Conservation (phyloP, 2,329 filamentous ascomycete species). For the Arthroderma sp. region DNA sequence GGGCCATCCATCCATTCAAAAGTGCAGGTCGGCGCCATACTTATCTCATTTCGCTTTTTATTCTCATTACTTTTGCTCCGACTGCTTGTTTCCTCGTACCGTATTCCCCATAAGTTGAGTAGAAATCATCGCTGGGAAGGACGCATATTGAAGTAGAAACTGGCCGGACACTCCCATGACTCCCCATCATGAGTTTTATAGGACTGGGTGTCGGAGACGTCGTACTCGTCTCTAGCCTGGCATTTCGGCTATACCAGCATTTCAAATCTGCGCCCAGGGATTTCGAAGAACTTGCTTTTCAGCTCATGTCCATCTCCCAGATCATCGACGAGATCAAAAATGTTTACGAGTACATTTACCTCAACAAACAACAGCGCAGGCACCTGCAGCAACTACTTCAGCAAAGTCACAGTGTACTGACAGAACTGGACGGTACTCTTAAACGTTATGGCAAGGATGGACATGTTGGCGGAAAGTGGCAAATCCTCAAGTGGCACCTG, state of each 20-base stretch:
- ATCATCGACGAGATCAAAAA: not conserved
- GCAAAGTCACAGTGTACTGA: not conserved
- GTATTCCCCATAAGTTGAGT: no score
- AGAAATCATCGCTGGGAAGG: no score
- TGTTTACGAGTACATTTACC: not conserved
- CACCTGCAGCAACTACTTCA: not conserved
- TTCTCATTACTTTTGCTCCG: no score
- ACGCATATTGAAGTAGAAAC: no score
- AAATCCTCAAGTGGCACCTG: not conserved
- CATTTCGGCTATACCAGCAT: not conserved
- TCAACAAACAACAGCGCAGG: not conserved
- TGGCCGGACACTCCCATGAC: no score
- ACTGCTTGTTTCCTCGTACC: no score
- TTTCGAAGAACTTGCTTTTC: not conserved
- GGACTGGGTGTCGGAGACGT: not conserved
- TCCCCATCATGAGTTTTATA: not conserved
- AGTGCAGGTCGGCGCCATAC: no score
- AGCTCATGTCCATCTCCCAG: not conserved
- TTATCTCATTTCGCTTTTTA: no score
- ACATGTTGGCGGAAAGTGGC: not conserved
- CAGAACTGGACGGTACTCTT: not conserved
- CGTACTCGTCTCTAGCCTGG: not conserved
- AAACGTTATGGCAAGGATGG: not conserved
- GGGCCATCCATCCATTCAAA: no score
- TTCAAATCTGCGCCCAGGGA: not conserved